These are phyloP conservation scores for Spencermartinsiella europaea DNA, from an alignment of 805 yeast genomes.

Conservation along the genomic window DNA sequence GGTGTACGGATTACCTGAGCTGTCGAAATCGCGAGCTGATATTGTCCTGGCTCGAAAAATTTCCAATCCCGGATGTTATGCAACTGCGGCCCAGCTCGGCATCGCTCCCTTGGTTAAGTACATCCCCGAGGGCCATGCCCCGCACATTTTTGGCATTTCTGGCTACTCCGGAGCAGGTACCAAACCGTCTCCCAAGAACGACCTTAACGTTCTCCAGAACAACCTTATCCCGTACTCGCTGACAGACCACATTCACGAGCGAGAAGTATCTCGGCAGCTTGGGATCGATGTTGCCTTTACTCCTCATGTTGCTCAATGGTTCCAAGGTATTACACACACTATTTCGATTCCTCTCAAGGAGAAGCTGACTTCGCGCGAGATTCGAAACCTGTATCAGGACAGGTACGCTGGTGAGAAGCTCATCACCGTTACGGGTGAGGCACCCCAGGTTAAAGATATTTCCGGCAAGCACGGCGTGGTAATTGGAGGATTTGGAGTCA, in stretches of 20 bases:
- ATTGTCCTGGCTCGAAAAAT: conserved; percentile 74
- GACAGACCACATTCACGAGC: conserved; percentile 96
- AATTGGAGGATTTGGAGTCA: conserved; percentile 94
- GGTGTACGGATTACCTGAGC: conserved; percentile 94
- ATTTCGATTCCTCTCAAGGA: conserved; percentile 76
- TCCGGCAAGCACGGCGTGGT: conserved; percentile 93
- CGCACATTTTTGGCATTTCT: conserved; percentile 89
- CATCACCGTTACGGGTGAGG: conserved; percentile 81
- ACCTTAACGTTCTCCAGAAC: conserved; percentile 63
- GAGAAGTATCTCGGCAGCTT: conserved; percentile 78
- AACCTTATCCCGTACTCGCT: conserved; percentile 92
- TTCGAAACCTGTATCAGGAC: conserved; percentile 80
- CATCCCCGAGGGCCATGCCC: conserved; percentile 56
- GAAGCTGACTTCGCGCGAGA: conserved; percentile 69
- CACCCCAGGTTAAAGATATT: conserved; percentile 88
- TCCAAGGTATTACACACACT: conserved; percentile 95
- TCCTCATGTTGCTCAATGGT: conserved; percentile 99
- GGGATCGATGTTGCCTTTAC: conserved; percentile 80
- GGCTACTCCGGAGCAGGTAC: conserved; percentile 99
- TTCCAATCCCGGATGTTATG: conserved; percentile 98
- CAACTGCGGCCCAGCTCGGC: conserved; percentile 96
- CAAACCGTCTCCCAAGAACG: conserved; percentile 95
- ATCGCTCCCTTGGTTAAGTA: conserved; percentile 74
- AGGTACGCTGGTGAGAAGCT: conserved; percentile 83
- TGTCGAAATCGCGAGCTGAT: conserved; percentile 53